phyloP scores from a whole-genome alignment of 208 protist genomes.

The Crithidia bombi region DNA sequence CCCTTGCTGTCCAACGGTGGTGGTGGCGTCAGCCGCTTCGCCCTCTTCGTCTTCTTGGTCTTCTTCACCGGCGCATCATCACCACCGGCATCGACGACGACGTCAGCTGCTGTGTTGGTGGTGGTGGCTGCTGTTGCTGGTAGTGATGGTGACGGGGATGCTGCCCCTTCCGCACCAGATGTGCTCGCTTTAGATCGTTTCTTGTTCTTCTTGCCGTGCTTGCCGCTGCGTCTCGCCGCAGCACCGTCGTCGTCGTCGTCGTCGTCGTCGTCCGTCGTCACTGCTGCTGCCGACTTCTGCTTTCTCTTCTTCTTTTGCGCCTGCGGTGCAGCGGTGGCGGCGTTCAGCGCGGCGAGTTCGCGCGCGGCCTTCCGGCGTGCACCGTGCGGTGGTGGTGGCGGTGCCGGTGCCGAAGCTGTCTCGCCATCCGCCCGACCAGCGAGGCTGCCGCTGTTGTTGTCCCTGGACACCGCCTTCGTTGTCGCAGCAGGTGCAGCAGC shows the following conservation, averaged over 20 bases:
- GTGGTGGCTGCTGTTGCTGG: neutral
- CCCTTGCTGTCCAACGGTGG: too few species aligned
- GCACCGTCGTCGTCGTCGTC: neutral
- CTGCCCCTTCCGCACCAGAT: neutral
- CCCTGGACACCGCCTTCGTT: neutral
- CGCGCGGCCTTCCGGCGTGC: neutral
- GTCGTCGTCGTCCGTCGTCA: neutral
- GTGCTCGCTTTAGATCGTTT: neutral
- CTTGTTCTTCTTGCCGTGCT: constrained; percentile 7
- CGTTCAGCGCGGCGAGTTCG: neutral
- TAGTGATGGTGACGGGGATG: neutral
- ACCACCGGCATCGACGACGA: neutral
- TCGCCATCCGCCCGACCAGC: too few species aligned
- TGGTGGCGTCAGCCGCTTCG: too few species aligned
- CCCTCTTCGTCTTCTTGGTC: too few species aligned
- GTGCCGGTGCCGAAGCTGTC: too few species aligned
- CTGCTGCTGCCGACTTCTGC: neutral
- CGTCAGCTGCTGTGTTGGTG: neutral
- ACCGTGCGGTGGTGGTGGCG: too few species aligned
- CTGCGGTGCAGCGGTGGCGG: neutral
- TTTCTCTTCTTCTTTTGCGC: neutral
- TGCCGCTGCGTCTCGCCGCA: neutral
- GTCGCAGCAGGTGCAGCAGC: neutral
- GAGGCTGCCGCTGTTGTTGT: neutral
- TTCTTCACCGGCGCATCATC: too few species aligned